phyloP scores from a whole-genome alignment of 2,329 filamentous ascomycete genomes.

The Curvularia hawaiiensis region DNA sequence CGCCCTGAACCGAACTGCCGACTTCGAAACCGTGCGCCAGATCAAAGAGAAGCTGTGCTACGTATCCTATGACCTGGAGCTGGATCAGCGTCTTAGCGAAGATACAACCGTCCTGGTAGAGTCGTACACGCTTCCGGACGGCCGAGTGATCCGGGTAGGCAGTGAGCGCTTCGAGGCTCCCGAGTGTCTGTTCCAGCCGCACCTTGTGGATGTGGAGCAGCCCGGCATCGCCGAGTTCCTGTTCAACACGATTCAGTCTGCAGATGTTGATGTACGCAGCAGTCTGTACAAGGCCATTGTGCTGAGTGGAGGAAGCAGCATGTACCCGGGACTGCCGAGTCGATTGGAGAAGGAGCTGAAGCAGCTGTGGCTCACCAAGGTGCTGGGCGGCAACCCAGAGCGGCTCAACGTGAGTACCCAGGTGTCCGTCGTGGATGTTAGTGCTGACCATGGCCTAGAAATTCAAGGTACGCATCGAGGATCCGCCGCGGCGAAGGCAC shows the following conservation, averaged over 20 bases:
- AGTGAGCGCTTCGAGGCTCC: slow-evolving; percentile 98
- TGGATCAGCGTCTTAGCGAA: slow-evolving; percentile 94
- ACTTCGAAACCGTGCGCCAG: slow-evolving; percentile 96
- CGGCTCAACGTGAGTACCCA: slow-evolving; percentile 68
- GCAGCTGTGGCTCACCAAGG: slow-evolving; percentile 94
- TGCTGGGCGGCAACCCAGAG: slow-evolving; percentile 89
- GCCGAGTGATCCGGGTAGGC: slow-evolving; percentile 92
- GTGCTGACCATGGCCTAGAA: slow-evolving; percentile 61
- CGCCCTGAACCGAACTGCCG: slow-evolving; percentile 94
- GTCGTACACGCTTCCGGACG: slow-evolving; percentile 95
- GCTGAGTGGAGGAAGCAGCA: slow-evolving; percentile 94
- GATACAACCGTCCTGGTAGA: slow-evolving; percentile 97
- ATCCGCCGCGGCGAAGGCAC: slow-evolving; percentile 91
- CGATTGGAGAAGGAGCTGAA: slow-evolving; percentile 98
- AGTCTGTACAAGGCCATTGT: slow-evolving; percentile 98
- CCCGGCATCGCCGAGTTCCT: slow-evolving; percentile 95
- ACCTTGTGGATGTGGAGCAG: slow-evolving; percentile 96
- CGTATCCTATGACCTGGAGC: slow-evolving; percentile 95
- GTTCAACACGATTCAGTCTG: slow-evolving; percentile 97
- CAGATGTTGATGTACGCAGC: slow-evolving; percentile 91
- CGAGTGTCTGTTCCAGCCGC: slow-evolving; percentile 97
- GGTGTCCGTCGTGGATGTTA: slow-evolving; percentile 7
- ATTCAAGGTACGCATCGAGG: slow-evolving; percentile 99
- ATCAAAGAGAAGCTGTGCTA: slow-evolving; percentile 99
- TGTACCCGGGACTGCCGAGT: slow-evolving; percentile 96